phyloP scores from a whole-genome alignment of 345 rosid species.

The Sapria himalayana region DNA sequence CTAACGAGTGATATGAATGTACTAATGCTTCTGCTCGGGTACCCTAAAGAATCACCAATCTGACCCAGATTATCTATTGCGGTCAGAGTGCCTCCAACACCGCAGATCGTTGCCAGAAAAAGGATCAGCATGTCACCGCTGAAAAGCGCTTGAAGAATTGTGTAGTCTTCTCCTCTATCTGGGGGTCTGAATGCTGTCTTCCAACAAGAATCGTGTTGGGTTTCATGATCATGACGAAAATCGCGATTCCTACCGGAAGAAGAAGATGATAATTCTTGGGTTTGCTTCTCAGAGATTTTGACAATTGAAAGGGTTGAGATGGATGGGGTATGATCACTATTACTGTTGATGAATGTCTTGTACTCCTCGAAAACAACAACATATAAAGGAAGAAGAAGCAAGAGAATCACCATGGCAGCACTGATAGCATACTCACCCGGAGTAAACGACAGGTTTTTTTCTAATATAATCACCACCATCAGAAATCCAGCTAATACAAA shows the following conservation, averaged over 20 bases:
- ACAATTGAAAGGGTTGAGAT: too few relatives aligned
- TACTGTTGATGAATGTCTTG: too few relatives aligned
- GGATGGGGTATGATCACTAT: too few relatives aligned
- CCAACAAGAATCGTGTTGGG: conserved; percentile 6
- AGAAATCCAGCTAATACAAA: conserved; percentile 28
- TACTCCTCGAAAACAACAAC: conserved; percentile 23
- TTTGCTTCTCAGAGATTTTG: too few relatives aligned
- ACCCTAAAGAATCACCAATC: conserved; percentile 9
- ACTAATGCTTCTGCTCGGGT: conserved; percentile 6
- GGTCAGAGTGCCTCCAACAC: conserved; percentile 9
- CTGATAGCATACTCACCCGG: conserved; percentile 16
- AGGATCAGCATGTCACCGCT: conserved; percentile 10
- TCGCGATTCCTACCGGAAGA: too few relatives aligned
- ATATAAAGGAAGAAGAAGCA: conserved; percentile 21
- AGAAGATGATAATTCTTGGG: too few relatives aligned
- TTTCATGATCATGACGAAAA: too few relatives aligned
- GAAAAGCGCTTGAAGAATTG: conserved; percentile 10
- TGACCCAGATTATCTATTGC: conserved; percentile 11
- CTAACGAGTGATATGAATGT: conserved; percentile 12
- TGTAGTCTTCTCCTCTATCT: conserved; percentile 10
- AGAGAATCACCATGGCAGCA: conserved; percentile 15
- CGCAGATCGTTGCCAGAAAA: conserved; percentile 9
- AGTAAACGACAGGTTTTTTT: conserved; percentile 20
- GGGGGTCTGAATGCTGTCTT: conserved; percentile 8
- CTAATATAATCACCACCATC: conserved; percentile 18